These are phyloP conservation scores for Hsuehochloa calcarea DNA, from an alignment of 176 grass and related monocot genomes.

Conservation along the genomic window DNA sequence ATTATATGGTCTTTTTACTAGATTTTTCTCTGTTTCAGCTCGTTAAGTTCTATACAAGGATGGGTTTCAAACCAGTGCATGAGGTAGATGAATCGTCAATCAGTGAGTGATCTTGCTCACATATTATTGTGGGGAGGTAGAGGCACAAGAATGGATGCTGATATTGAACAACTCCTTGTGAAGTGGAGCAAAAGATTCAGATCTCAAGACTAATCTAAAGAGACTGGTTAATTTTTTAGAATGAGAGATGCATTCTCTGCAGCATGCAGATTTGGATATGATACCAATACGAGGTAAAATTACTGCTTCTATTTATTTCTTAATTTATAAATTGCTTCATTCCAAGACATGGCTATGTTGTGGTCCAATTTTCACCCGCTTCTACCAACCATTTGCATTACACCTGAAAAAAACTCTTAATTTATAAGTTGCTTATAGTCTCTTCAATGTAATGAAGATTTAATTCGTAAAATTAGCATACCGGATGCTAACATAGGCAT, in stretches of 20 bases:
- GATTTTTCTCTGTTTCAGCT: conserved; percentile 45
- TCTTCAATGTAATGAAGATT: background rate
- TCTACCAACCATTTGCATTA: background rate
- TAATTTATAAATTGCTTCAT: background rate
- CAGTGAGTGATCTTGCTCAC: conserved; percentile 67
- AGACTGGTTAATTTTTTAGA: background rate
- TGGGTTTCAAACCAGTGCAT: conserved; percentile 77
- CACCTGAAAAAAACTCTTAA: background rate
- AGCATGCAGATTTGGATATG: background rate
- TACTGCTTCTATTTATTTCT: background rate
- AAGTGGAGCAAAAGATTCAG: conserved; percentile 80
- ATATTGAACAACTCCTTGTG: conserved; percentile 67
- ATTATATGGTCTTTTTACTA: background rate
- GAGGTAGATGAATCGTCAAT: conserved; percentile 81
- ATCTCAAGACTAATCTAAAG: conserved; percentile 36
- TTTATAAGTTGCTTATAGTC: background rate
- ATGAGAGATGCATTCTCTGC: background rate
- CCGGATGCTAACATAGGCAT: background rate
- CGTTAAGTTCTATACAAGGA: conserved; percentile 82
- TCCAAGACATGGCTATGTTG: background rate
- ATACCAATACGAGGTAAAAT: background rate
- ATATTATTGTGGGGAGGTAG: conserved; percentile 93
- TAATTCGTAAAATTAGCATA: background rate
- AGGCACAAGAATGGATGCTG: conserved; percentile 93
- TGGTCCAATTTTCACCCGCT: background rate